Conservation (phyloP, 768 basidiomycete genomes). For the Lactarius hatsudake region DNA sequence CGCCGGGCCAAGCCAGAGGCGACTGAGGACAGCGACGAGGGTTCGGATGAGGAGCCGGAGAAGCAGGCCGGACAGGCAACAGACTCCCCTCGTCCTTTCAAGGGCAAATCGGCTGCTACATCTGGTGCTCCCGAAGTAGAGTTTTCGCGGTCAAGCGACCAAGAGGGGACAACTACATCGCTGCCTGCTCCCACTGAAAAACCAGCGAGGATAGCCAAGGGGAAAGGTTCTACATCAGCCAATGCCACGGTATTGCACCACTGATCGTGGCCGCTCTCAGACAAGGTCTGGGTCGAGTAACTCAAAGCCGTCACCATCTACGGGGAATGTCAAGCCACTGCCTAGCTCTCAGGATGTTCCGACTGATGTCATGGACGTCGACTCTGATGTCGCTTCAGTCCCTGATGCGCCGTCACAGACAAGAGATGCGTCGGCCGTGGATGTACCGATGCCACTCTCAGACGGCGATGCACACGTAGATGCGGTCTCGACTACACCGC, state of each 20-base stretch:
- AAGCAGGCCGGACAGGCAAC: constrained; percentile 22
- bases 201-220: neutral
- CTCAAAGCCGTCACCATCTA: neutral
- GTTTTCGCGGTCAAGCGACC: constrained; percentile 5
- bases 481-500: neutral
- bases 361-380: constrained; percentile 14
- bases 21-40: constrained; percentile 11
- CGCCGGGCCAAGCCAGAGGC: neutral
- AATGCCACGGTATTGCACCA: neutral
- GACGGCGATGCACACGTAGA: neutral
- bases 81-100: constrained; percentile 23
- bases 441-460: neutral
- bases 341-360: neutral
- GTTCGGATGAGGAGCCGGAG: neutral
- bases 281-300: constrained; percentile 11
- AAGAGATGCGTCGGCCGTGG: neutral
- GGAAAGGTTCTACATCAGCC: neutral
- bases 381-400: neutral
- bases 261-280: neutral
- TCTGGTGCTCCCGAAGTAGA: constrained; percentile 1
- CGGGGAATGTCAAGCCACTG: neutral
- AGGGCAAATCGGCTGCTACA: neutral
- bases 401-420: neutral
- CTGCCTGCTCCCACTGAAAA: constrained; percentile 1
- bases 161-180: neutral